These are phyloP conservation scores for Cerrena zonata DNA, from an alignment of 1,284 basidiomycete genomes.

Conservation along the genomic window DNA sequence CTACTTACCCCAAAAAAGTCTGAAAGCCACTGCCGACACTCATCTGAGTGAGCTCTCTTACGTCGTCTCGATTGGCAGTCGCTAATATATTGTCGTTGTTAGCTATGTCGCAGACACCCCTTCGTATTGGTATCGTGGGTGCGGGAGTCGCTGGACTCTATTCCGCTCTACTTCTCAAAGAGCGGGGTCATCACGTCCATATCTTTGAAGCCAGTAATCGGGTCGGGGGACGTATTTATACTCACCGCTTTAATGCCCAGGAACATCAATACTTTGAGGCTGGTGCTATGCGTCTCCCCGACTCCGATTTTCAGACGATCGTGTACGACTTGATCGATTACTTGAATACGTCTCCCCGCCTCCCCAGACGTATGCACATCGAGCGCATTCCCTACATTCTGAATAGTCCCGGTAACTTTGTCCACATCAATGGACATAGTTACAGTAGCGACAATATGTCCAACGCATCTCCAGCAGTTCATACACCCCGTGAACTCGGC, in stretches of 20 bases:
- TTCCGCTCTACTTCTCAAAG: slow-evolving; percentile 30
- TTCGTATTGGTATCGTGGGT: slow-evolving; percentile 20
- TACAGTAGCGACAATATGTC: background rate
- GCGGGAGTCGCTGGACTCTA: slow-evolving; percentile 31
- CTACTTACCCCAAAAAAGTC: too few relatives aligned
- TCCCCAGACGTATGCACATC: background rate
- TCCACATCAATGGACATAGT: background rate
- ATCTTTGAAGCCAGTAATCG: slow-evolving; percentile 29
- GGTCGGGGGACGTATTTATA: slow-evolving; percentile 31
- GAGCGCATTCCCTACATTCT: background rate
- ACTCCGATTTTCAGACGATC: background rate
- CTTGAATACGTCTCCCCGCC: background rate
- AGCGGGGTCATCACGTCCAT: slow-evolving; percentile 26
- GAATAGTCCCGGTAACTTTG: background rate
- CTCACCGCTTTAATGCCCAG: slow-evolving; percentile 23
- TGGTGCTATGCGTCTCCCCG: background rate
- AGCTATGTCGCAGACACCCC: background rate
- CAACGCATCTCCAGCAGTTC: background rate
- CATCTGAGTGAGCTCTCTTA: too few relatives aligned
- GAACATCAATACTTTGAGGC: slow-evolving; percentile 13
- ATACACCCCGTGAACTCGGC: background rate
- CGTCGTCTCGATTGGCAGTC: too few relatives aligned
- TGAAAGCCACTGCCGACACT: too few relatives aligned
- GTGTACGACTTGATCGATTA: background rate
- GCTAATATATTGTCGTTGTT: too few relatives aligned